Evolutionary conservation across 2,329 filamentous ascomycete genomes (phyloP), one percentile per base, ranked within the genome.

Genomic region (Hymenoscyphus infarciens): DNA sequence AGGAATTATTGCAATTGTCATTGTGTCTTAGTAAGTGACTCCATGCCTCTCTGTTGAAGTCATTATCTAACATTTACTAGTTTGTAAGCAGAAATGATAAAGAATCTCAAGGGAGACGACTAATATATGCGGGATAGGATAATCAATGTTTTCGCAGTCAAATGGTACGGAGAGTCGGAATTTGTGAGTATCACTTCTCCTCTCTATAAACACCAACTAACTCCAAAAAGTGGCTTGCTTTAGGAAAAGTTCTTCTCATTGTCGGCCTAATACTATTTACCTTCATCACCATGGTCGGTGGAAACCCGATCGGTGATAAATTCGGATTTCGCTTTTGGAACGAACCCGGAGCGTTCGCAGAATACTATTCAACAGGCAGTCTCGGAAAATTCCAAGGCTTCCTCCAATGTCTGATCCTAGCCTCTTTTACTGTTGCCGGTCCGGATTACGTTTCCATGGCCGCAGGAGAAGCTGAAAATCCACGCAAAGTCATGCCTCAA

Each of bases 151-250:
- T 80, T 93, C 64, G 87, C 87, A 0, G 88, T 92, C 19, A 81
- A 88, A 66, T 91, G 82, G 81, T 92, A 90, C 63, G 89, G 89
- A 54, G 89, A 92, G 75, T 83, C 87, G 0, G 91, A 95, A 73
- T 95, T 96, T 71, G 81, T 62, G 35, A 59, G 56, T 38, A n/a
- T 13, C 16, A 52, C n/a, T 11, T 53, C 8, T 39, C 15, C 15
- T 15, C 10, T 7, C 4, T 16, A 15, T 4, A 39, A 39, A 22
- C 38, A 0, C 5, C 5, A 27, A 19, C 42, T 11, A 49, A 49
- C n/a, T 11, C 42, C 42, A 25, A 4, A 49, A 49, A 49, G 42
- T 55, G 52, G 52, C 52, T 55, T 55, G 25, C 52, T n/a, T 7
- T 55, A 13, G 29, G 35, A 19, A 92, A 92, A 73, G 83, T 92